Evolutionary conservation across 2,329 filamentous ascomycete genomes (phyloP), one percentile per base, ranked within the genome.

Genomic region (Didymella pinodella): DNA sequence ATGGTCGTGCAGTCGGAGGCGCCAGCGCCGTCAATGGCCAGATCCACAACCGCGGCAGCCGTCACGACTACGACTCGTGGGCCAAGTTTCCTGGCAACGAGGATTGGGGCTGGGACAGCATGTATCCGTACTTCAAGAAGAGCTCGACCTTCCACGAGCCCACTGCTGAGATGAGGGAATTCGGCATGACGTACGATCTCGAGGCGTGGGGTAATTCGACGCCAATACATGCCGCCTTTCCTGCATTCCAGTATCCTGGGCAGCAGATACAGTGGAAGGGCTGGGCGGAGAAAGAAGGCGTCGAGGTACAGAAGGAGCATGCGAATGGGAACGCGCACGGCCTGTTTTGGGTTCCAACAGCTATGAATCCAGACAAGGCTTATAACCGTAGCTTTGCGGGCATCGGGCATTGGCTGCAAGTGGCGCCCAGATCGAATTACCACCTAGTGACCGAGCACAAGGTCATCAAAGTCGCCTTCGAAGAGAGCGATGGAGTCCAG

Each of bases 1-100:
- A 56, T 20, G 54, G 47, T 7, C 47, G 47, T 5, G 47, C 22
- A 4, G 54, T 56, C 11, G 47, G 47, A 2, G 75, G 76, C 7
- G 74, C 74, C 10, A 70, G 68, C 25, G 68, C 69, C 1, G 66
- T 77, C 49, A 78, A 79, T 62, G 72, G 70, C 4, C 47, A 56
- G 18, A 18, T 56, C 3, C 47, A 56, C 40, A 50, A 29, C 7
- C 47, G 54, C 4, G 54, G 41, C 1, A 56, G 54, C 47, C 38
- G n/a, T 4, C 32, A 45, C 6, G 47, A 50, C 28, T 50, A 56
- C 25, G 40, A 50, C 8, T 40, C 44, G 10, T 45, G 34, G 22
- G 47, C 54, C 4, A 32, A 46, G 26, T 56, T 56, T 16, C 25
- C 54, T 2, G 54, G 54, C 3, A 56, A 50, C 32, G 40, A 50